These are phyloP conservation scores for Trichosanthes truncata DNA, from an alignment of 306 rosid species.

Conservation along the genomic window DNA sequence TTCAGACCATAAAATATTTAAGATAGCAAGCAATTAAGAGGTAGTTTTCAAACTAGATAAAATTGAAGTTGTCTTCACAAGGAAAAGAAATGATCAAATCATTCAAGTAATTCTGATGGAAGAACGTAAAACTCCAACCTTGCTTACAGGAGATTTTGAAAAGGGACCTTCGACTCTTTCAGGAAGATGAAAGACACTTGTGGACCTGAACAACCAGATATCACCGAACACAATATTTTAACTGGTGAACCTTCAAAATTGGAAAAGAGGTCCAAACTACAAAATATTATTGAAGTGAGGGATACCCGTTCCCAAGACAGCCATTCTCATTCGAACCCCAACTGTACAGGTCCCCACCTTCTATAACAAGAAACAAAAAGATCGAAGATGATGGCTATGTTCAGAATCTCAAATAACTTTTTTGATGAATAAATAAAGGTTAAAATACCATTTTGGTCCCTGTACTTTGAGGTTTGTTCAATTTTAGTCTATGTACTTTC, in stretches of 20 bases:
- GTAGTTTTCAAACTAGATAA: neutral
- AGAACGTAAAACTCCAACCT: slow-evolving; percentile 34
- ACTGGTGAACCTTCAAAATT: neutral
- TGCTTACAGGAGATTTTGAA: slow-evolving; percentile 48
- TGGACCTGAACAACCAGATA: slow-evolving; percentile 32
- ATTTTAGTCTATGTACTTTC: too few relatives aligned
- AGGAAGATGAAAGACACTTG: slow-evolving; percentile 56
- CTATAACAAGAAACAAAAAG: slow-evolving; percentile 21
- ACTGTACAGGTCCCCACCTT: slow-evolving; percentile 68
- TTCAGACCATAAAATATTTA: neutral
- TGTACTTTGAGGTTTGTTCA: too few relatives aligned
- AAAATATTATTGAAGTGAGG: slow-evolving; percentile 12
- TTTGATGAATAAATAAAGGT: neutral
- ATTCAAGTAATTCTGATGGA: neutral
- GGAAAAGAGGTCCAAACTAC: neutral
- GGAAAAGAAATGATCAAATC: neutral
- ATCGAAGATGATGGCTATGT: neutral
- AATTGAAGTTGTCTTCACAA: slow-evolving; percentile 2
- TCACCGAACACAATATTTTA: neutral
- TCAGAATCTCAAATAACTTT: neutral
- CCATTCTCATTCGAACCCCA: slow-evolving; percentile 99
- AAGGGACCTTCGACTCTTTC: slow-evolving; percentile 83
- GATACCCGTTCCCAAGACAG: slow-evolving; percentile 88
- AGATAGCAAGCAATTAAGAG: neutral
- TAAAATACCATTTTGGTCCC: too few relatives aligned